Evolutionary conservation across 2,329 filamentous ascomycete species (phyloP), one percentile per base, ranked within the genome.

Genomic region (Aureobasidium namibiae): DNA sequence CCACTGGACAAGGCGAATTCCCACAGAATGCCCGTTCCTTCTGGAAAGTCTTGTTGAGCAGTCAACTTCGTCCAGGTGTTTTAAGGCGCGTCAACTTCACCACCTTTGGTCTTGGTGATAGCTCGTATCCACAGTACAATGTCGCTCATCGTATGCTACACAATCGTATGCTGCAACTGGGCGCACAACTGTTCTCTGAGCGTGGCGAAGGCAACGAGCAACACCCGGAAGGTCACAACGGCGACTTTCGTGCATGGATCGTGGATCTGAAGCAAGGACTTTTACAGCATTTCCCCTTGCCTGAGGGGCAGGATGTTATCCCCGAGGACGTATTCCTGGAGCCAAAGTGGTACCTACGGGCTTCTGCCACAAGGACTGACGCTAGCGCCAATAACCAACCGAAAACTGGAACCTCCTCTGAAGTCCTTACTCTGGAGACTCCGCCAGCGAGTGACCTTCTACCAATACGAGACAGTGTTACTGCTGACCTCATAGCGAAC

Each of bases 1-100:
- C 94, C 0, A 96, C 94, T 0, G 94, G 94, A 5, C 92, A 99
- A 74, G 94, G 94, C 6, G 92, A 97, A 64, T 82, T 97, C 69
- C 94, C 94, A 2, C 83, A 83, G 59, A 97, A 97, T 77, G 85
- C 88, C 2, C 80, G 84, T 44, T 76, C 75, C 1, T 92, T 99
- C 69, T 99, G 94, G 94, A 90, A 83, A 69, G 88, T 84, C 61
- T 78, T 99, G 38, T 78, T 95, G 18, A 82, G 90, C 65, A 91
- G 88, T 72, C 89, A 84, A 65, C 80, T 99, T 29, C 83, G 87
- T 13, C 79, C 85, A 3, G 83, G 81, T 16, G 92, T 86, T 66
- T 76, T 99, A 39, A 70, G 77, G 38, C 79, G 81, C 34, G 76
- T 95, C 62, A 80, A 77, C 1, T 97, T 95, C 73, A 87, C 89